These are phyloP conservation scores for Phytophthora brassicae DNA, from an alignment of 352 stramenopile species.

Conservation along the genomic window DNA sequence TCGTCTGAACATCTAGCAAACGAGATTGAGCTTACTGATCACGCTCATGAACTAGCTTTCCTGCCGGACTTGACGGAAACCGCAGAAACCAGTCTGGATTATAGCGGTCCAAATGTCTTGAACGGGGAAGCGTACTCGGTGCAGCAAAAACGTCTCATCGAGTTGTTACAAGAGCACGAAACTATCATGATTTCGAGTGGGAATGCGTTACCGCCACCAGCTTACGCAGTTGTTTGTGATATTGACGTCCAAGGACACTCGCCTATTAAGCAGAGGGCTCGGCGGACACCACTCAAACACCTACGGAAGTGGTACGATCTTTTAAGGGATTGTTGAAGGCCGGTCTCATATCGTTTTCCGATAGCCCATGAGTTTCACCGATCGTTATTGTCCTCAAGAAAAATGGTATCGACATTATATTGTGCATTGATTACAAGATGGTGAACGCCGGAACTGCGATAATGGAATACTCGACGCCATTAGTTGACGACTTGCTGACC, in stretches of 20 bases:
- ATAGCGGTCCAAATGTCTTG: no score
- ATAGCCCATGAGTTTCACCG: background rate
- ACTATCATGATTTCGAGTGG: background rate
- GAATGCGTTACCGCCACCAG: background rate
- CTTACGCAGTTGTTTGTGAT: background rate
- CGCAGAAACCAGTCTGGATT: no score
- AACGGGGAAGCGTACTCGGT: no score
- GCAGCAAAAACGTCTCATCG: no score
- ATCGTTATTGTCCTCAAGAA: no score
- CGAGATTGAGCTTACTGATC: no score
- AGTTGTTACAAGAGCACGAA: no score
- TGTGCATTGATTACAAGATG: background rate
- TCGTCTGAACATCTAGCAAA: no score
- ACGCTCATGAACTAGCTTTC: no score
- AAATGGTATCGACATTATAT: no score
- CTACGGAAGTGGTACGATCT: background rate
- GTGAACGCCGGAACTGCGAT: background rate
- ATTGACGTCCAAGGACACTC: background rate
- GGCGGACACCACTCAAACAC: background rate
- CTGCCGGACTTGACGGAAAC: no score
- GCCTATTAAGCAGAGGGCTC: background rate
- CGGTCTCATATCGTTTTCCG: background rate
- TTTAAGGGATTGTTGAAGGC: background rate
- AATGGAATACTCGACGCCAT: background rate
- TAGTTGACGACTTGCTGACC: background rate